Conservation (phyloP, 805 yeast genomes). For the Scheffersomyces lignosus region DNA sequence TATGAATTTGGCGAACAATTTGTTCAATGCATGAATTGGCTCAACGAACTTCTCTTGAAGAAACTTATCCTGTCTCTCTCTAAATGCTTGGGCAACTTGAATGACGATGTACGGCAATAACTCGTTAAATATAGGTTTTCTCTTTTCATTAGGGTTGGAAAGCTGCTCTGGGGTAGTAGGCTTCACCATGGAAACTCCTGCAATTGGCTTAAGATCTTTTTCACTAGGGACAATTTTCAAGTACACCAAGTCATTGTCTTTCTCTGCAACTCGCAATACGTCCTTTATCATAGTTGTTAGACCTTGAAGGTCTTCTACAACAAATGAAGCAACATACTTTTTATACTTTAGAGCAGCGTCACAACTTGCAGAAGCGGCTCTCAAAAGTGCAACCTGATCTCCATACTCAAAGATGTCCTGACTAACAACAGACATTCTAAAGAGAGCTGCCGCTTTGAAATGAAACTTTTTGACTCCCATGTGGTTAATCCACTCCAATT, state of each 20-base stretch:
- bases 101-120: conserved; percentile 67
- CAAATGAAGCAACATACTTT: conserved; percentile 42
- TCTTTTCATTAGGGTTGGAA: conserved; percentile 23
- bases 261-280: conserved; percentile 55
- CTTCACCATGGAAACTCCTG: conserved; percentile 58
- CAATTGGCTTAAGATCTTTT: conserved; percentile 39
- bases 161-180: conserved; percentile 36
- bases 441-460: conserved; percentile 70
- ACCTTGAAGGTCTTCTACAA: conserved; percentile 53
- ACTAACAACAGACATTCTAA: conserved; percentile 55
- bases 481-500: conserved; percentile 66
- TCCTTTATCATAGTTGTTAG: conserved; percentile 46
- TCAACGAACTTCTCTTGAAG: conserved; percentile 42
- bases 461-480: conserved; percentile 59
- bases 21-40: conserved; percentile 51
- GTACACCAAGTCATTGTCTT: conserved; percentile 81
- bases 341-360: conserved; percentile 37
- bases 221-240: conserved; percentile 59
- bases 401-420: conserved; percentile 60
- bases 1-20: conserved; percentile 43
- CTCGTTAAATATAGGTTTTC: conserved; percentile 49
- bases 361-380: conserved; percentile 41
- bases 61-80: conserved; percentile 61
- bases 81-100: conserved; percentile 65
- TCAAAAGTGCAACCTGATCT: conserved; percentile 62